Conservation (phyloP, 257 asterid species). For the Nicotiana tomentosiformis region DNA sequence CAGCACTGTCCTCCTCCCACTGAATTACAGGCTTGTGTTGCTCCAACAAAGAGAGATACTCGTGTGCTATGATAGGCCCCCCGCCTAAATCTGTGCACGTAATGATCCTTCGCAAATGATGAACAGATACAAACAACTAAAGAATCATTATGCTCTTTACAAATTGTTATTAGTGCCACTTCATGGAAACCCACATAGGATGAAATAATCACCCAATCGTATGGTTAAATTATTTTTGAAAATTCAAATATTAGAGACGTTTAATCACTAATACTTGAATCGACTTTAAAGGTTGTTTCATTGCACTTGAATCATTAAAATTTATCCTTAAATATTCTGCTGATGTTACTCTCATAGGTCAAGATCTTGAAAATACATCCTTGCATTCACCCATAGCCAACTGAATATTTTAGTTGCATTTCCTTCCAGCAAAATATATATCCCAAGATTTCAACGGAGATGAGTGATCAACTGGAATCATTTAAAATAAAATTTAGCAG, state of each 20-base stretch:
- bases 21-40: conserved; percentile 62
- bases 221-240: background rate
- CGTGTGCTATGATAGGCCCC: conserved; percentile 72
- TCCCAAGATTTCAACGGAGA: background rate
- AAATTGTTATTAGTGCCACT: background rate
- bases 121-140: background rate
- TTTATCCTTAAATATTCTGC: background rate
- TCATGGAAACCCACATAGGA: background rate
- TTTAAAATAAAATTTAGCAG: background rate
- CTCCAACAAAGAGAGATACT: conserved; percentile 72
- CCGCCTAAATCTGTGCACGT: conserved; percentile 69
- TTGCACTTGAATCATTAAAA: background rate
- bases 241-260: background rate
- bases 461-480: background rate
- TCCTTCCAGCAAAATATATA: background rate
- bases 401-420: background rate
- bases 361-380: background rate
- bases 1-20: conserved; percentile 90
- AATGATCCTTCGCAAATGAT: background rate
- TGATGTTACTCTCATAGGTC: background rate
- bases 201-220: background rate
- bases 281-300: background rate
- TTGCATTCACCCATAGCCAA: background rate
- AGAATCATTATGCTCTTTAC: background rate
- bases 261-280: background rate